Conservation (phyloP, 352 stramenopile genomes). For the Pythium oligandrum region DNA sequence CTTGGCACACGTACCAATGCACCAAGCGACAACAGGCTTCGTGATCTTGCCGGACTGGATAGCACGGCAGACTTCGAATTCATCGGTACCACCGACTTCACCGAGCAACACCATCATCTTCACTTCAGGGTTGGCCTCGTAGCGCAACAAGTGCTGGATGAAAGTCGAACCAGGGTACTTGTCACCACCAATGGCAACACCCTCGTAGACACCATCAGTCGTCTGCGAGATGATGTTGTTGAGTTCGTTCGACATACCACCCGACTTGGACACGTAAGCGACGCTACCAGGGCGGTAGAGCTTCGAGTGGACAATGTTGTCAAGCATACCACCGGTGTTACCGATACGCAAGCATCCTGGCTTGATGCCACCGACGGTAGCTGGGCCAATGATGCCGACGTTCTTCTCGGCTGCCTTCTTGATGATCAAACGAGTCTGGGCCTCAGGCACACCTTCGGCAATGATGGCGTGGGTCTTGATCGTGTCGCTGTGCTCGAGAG, state of each 20-base stretch:
- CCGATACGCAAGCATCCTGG: constrained; percentile 96
- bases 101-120: constrained; percentile 97
- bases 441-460: constrained; percentile 95
- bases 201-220: constrained; percentile 95
- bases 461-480: constrained; percentile 98
- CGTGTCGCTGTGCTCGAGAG: constrained; percentile 88
- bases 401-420: constrained; percentile 89
- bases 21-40: constrained; percentile 97
- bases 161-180: constrained; percentile 96
- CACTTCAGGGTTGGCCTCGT: constrained; percentile 93
- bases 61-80: constrained; percentile 94
- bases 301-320: constrained; percentile 98
- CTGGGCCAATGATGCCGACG: constrained; percentile 94
- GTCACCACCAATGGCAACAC: constrained; percentile 92
- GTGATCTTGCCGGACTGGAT: constrained; percentile 92
- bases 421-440: constrained; percentile 93
- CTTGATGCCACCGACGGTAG: constrained; percentile 96
- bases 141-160: constrained; percentile 95
- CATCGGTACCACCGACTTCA: constrained; percentile 94
- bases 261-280: constrained; percentile 96
- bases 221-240: constrained; percentile 98
- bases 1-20: constrained; percentile 96
- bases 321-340: constrained; percentile 97
- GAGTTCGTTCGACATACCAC: constrained; percentile 97
- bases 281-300: constrained; percentile 94